phyloP scores from a whole-genome alignment of 495 filamentous ascomycete species.

The Cryomyces minteri region DNA sequence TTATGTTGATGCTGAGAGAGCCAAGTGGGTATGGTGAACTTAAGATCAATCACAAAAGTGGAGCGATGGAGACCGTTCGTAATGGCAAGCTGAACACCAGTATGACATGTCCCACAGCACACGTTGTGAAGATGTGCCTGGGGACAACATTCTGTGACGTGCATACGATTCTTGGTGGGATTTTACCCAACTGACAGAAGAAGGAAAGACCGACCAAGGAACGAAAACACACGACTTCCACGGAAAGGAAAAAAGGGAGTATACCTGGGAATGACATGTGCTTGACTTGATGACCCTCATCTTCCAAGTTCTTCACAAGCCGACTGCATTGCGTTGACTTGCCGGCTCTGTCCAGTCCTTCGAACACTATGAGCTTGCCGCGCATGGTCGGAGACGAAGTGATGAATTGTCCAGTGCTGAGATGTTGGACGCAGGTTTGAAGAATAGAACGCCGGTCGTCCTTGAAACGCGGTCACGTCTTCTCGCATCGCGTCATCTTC shows the following conservation, averaged over 20 bases:
- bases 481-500: no score
- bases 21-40: not conserved
- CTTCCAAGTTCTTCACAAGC: slow-evolving; percentile 43
- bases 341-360: slow-evolving; percentile 84
- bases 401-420: no score
- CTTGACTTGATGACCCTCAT: slow-evolving; percentile 42
- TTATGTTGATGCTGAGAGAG: not conserved
- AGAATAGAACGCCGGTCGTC: no score
- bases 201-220: no score
- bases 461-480: no score
- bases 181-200: not conserved
- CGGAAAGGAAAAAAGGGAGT: not conserved
- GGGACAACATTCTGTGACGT: not conserved
- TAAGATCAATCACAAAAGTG: not conserved
- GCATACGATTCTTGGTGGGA: not conserved
- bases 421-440: no score
- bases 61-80: no score
- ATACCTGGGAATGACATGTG: slow-evolving; percentile 80
- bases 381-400: no score
- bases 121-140: no score
- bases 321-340: slow-evolving; percentile 86
- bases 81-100: no score
- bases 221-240: no score
- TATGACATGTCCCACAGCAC: no score
- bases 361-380: slow-evolving; percentile 57